phyloP scores from a whole-genome alignment of 768 basidiomycete species.

The Trametes elegans region DNA sequence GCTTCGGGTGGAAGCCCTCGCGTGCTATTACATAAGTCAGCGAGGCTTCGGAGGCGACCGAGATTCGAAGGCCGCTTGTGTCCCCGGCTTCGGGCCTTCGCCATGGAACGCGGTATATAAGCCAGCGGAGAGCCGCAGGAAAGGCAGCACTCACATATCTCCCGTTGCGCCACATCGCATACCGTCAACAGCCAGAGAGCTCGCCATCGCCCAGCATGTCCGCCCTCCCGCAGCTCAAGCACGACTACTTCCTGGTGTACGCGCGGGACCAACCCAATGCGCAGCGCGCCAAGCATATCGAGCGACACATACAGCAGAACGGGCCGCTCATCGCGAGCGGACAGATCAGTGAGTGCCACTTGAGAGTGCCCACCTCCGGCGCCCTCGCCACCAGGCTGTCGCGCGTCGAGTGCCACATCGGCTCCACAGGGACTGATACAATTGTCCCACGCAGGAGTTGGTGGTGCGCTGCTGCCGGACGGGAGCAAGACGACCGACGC shows the following conservation, averaged over 20 bases:
- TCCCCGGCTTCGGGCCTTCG: too few species aligned
- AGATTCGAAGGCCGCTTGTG: too few species aligned
- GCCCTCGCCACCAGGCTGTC: too few species aligned
- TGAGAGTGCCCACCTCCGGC: not conserved
- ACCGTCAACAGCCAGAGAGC: not conserved
- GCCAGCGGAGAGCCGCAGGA: too few species aligned
- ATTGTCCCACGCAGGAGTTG: not conserved
- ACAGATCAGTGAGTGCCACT: constrained; percentile 1
- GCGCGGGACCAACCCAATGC: constrained; percentile 4
- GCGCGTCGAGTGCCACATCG: too few species aligned
- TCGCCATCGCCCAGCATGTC: not conserved
- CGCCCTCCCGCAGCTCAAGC: not conserved
- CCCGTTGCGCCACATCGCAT: not conserved
- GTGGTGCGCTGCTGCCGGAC: not conserved
- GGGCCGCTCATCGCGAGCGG: not conserved
- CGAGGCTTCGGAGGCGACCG: too few species aligned
- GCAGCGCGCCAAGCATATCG: constrained; percentile 4
- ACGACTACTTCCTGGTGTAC: constrained; percentile 8
- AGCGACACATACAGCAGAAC: constrained; percentile 3
- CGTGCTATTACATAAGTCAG: too few species aligned
- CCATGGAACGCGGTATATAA: too few species aligned
- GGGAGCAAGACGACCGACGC: constrained; percentile 1
- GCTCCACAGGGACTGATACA: not conserved
- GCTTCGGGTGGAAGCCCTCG: too few species aligned
- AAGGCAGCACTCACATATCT: not conserved